Evolutionary conservation across 768 basidiomycete genomes (phyloP).

Genomic region (Hemileccinum rubropunctum): DNA sequence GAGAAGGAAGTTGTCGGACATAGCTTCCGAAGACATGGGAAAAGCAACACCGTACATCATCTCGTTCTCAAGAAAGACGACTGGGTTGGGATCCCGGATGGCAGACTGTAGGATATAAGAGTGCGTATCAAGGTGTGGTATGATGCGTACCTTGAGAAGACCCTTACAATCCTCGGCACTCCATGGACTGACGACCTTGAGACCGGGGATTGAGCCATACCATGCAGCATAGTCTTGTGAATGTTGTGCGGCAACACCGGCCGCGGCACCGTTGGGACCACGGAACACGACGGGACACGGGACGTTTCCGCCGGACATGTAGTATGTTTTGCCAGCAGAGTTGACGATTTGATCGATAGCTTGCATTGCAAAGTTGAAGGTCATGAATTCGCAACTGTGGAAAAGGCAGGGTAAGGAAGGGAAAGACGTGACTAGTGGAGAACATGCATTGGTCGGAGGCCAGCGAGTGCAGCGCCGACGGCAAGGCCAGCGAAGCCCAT

Average conservation of each 20-base stretch:
- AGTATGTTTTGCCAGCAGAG: constrained; percentile 99
- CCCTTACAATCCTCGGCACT: constrained; percentile 99
- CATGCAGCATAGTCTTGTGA: constrained; percentile 97
- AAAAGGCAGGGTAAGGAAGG: constrained; percentile 8
- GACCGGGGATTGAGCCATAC: constrained; percentile 90
- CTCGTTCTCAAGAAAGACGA: constrained; percentile 99
- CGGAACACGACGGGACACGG: constrained; percentile 99
- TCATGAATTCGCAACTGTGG: constrained; percentile 97
- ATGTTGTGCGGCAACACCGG: constrained; percentile 96
- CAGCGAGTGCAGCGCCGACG: constrained; percentile 90
- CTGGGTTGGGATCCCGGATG: constrained; percentile 97
- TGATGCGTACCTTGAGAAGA: constrained; percentile 74
- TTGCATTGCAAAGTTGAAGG: constrained; percentile 99
- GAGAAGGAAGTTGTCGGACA: constrained; percentile 92
- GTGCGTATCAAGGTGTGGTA: background rate
- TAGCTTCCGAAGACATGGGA: constrained; percentile 92
- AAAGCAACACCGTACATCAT: constrained; percentile 97
- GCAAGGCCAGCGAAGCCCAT: constrained; percentile 99
- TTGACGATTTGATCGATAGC: constrained; percentile 99
- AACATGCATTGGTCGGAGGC: constrained; percentile 86
- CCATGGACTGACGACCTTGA: constrained; percentile 98
- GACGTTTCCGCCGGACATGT: constrained; percentile 99
- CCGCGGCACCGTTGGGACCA: constrained; percentile 97
- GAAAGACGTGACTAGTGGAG: background rate
- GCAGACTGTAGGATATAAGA: constrained; percentile 57